Percentiles rank a stretch among this genome's conserved stretches.
phyloP scores from a whole-genome alignment of 73 alveolate genomes.

The Uronychia setigera region DNA sequence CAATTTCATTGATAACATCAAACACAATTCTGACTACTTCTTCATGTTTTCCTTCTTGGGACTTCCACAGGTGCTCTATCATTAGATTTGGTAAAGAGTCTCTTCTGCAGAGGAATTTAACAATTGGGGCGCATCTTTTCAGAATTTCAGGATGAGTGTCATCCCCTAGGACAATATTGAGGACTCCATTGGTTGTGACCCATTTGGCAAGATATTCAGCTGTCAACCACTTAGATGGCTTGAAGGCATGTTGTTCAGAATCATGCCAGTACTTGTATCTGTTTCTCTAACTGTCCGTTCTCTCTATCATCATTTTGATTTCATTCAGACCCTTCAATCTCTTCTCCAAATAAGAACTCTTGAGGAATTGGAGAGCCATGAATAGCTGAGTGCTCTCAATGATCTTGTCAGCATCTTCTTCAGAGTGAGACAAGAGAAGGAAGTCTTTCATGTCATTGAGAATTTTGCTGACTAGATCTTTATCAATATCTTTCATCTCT shows the following conservation, averaged over 20 bases:
- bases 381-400: slow-evolving; percentile 52
- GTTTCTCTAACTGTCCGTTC: slow-evolving; percentile 16
- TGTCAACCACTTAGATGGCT: slow-evolving; percentile 32
- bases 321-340: slow-evolving; percentile 68
- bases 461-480: slow-evolving; percentile 33
- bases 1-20: slow-evolving; percentile 55
- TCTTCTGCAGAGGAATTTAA: slow-evolving; percentile 50
- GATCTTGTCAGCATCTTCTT: slow-evolving; percentile 42
- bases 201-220: slow-evolving; percentile 54
- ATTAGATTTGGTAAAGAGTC: slow-evolving; percentile 37
- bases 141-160: slow-evolving; percentile 67
- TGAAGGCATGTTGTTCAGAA: background rate
- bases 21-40: slow-evolving; percentile 62
- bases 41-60: slow-evolving; percentile 71
- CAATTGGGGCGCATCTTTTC: slow-evolving; percentile 58
- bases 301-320: slow-evolving; percentile 57
- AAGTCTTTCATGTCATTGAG: slow-evolving; percentile 55
- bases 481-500: slow-evolving; percentile 70
- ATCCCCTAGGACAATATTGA: slow-evolving; percentile 55
- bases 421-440: slow-evolving; percentile 17
- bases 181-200: slow-evolving; percentile 34
- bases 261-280: slow-evolving; percentile 26
- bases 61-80: slow-evolving; percentile 66
- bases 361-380: slow-evolving; percentile 55
- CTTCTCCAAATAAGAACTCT: slow-evolving; percentile 58